Conservation (phyloP, 2,329 filamentous ascomycete species). For the Claviceps sp. region DNA sequence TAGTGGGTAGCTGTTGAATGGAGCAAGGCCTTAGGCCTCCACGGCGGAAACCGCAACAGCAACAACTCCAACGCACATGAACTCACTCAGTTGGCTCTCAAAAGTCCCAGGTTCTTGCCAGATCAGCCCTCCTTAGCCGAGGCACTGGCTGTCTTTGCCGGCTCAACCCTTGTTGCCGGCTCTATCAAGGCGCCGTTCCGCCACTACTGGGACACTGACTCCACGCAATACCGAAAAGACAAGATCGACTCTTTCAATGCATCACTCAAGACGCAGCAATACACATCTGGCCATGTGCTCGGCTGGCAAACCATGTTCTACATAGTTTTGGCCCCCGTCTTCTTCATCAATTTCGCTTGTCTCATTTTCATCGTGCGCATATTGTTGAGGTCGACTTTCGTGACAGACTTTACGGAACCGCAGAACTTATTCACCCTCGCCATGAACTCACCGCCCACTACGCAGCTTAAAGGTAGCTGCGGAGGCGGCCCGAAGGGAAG, state of each 20-base stretch:
- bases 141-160: slow-evolving; percentile 55
- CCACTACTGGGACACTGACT: slow-evolving; percentile 33
- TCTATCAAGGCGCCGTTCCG: slow-evolving; percentile 46
- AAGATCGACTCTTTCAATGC: slow-evolving; percentile 50
- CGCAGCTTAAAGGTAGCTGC: slow-evolving; percentile 24
- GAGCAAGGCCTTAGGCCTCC: slow-evolving; percentile 40
- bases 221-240: slow-evolving; percentile 20
- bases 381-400: slow-evolving; percentile 35
- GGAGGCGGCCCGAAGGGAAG: slow-evolving; percentile 22
- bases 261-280: slow-evolving; percentile 50
- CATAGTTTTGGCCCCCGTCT: slow-evolving; percentile 49
- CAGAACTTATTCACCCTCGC: slow-evolving; percentile 62
- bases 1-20: slow-evolving; percentile 39
- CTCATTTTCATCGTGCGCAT: slow-evolving; percentile 41
- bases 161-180: slow-evolving; percentile 51
- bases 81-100: slow-evolving; percentile 37
- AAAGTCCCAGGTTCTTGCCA: slow-evolving; percentile 27
- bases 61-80: slow-evolving; percentile 47
- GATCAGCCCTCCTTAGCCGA: slow-evolving; percentile 57
- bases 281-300: slow-evolving; percentile 50
- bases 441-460: slow-evolving; percentile 40
- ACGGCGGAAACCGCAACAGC: slow-evolving; percentile 38
- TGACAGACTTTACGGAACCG: slow-evolving; percentile 70
- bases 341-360: slow-evolving; percentile 53
- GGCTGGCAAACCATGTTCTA: slow-evolving; percentile 55